phyloP scores from a whole-genome alignment of 768 basidiomycete genomes.

The Auricularia heimuer region DNA sequence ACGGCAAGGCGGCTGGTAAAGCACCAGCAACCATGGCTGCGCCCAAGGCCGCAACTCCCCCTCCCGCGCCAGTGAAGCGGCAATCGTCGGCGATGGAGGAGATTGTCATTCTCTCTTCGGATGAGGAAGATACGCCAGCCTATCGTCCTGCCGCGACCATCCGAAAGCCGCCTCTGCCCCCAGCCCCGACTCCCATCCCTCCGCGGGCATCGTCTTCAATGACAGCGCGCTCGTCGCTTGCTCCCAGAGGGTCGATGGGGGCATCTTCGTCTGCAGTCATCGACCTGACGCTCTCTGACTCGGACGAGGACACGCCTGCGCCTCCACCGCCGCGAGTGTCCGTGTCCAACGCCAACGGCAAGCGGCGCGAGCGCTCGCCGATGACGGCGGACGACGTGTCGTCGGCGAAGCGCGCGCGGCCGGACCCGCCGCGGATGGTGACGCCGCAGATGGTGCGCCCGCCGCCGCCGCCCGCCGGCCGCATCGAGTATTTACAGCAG shows the following conservation, averaged over 20 bases:
- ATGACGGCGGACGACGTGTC: neutral
- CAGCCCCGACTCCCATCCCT: conserved; percentile 11
- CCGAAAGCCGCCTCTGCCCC: neutral
- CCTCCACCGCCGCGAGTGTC: conserved; percentile 15
- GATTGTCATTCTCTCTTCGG: conserved; percentile 63
- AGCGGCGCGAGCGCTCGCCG: too few species aligned
- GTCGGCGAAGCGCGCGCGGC: neutral
- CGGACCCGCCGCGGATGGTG: conserved; percentile 9
- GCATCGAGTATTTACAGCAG: neutral
- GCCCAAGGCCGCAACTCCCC: neutral
- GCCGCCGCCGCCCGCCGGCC: neutral
- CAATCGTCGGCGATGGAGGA: conserved; percentile 42
- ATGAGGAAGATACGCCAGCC: conserved; percentile 71
- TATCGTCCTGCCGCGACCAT: conserved; percentile 47
- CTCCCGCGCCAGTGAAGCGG: conserved; percentile 18
- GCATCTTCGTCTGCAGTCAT: conserved; percentile 40
- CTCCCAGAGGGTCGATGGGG: conserved; percentile 21
- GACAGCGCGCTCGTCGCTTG: conserved; percentile 23
- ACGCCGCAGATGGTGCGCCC: conserved; percentile 3
- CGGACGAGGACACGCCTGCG: conserved; percentile 37
- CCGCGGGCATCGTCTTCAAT: conserved; percentile 24
- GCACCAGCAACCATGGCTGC: neutral
- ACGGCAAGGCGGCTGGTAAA: conserved; percentile 4
- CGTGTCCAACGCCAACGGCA: too few species aligned
- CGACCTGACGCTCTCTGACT: conserved; percentile 73